A percentile compares a stretch with the other conserved stretches of the same genome.
Conservation (phyloP, 164 flowering plant species). For the Tetrastigma voinierianum region DNA sequence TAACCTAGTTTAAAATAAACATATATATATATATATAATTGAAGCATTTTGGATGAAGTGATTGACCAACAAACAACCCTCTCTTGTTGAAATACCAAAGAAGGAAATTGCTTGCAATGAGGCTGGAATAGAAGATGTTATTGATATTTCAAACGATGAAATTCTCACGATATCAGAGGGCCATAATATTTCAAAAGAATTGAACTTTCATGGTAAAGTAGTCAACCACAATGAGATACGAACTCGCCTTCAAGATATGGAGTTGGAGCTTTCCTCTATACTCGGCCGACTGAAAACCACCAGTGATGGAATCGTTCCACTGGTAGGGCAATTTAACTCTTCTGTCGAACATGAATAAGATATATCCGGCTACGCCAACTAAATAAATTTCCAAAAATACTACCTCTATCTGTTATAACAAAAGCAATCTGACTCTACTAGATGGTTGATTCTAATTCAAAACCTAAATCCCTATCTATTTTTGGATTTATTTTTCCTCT, state of each 20-base stretch:
- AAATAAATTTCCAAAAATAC: too few relatives aligned
- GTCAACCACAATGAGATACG: constrained; percentile 27
- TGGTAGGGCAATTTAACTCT: constrained; percentile 15
- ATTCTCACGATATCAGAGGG: constrained; percentile 15
- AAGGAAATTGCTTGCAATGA: constrained; percentile 36
- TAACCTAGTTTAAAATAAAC: neutral
- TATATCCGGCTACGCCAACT: too few relatives aligned
- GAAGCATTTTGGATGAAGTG: neutral
- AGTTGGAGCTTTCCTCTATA: constrained; percentile 71
- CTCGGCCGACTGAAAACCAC: constrained; percentile 47
- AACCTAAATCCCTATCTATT: too few relatives aligned
- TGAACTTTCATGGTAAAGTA: constrained; percentile 11
- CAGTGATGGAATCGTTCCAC: constrained; percentile 19
- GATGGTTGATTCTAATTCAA: too few relatives aligned
- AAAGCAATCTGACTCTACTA: too few relatives aligned
- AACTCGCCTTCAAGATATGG: constrained; percentile 55
- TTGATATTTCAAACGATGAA: constrained; percentile 19
- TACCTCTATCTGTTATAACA: too few relatives aligned
- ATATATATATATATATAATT: neutral
- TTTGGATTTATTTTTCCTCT: too few relatives aligned
- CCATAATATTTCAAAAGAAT: constrained; percentile 8
- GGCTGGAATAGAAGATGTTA: constrained; percentile 8
- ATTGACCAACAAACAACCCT: neutral
- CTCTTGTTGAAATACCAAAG: neutral
- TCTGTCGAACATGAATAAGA: too few relatives aligned